Evolutionary conservation across 495 filamentous ascomycete genomes (phyloP), one percentile per base, ranked within the genome.

Genomic region (Cetradonia linearis): DNA sequence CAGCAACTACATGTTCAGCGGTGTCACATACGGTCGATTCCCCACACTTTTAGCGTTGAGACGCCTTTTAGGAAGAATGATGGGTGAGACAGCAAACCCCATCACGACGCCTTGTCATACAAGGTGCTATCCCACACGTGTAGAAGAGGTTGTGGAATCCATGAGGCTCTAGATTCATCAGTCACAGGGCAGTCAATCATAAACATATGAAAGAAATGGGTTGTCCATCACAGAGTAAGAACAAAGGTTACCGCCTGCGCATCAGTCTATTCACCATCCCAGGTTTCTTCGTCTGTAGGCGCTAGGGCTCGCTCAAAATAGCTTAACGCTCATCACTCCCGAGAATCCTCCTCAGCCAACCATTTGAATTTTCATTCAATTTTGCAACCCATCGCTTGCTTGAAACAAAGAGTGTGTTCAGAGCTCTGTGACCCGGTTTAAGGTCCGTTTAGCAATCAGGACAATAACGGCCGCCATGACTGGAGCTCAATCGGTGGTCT

Each of bases 281-380:
- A 46, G 42, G 42, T 23, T 46, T 20, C 20, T 46, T 46, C 18
- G 25, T 46, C 42, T 46, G 20, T 20, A 25, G 8, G 31, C 50
- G 50, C 50, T 23, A 36, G 33, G 18, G n/a, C 20, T 36, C 18
- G 18, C 30, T 54, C 31, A 53, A 33, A 53, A 53, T 53, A 53
- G 31, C 50, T 36, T 36, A 34, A 9, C 50, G 50, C 50, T 34
- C 18, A 23, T 34, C 9, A 3, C 6, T 54, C 30, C 0, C 30
- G 30, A 36, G 31, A 36, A 54, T 7, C 11, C 33, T 46, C 42
- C 42, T 54, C n/a, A 54, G 13, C 50, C 50, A 54, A 54, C 31
- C 28, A 36, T 31, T 34, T 34, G 31, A 28, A 54, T 36, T 30
- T 20, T 30, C 50, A 36, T 36, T 5, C 30, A 36, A 20, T 20